phyloP scores from a whole-genome alignment of 257 asterid genomes.

The Gentiana straminea region DNA sequence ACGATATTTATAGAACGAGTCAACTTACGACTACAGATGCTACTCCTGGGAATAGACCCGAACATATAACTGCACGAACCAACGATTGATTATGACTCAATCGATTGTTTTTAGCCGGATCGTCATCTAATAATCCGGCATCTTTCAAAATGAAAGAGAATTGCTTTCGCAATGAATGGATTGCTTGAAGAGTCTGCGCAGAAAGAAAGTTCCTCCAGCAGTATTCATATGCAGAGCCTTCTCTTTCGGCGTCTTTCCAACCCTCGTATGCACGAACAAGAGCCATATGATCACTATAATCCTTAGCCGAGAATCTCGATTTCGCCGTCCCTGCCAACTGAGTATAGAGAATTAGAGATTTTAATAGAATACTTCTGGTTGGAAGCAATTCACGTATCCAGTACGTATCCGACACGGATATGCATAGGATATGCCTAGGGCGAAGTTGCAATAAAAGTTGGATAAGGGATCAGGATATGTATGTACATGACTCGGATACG shows the following conservation, averaged over 20 bases:
- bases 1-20: slow-evolving; percentile 2
- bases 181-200: slow-evolving; percentile 93
- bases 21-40: slow-evolving; percentile 82
- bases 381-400: no score
- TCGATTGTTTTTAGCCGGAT: slow-evolving; percentile 50
- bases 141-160: slow-evolving; percentile 79
- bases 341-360: slow-evolving; percentile 4
- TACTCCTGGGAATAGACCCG: slow-evolving; percentile 94
- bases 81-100: slow-evolving; percentile 84
- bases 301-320: slow-evolving; percentile 97
- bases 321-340: slow-evolving; percentile 95
- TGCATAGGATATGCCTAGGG: no score
- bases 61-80: slow-evolving; percentile 97
- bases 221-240: slow-evolving; percentile 91
- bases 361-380: no score
- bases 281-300: slow-evolving; percentile 99
- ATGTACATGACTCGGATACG: no score
- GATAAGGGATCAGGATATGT: no score
- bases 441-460: no score
- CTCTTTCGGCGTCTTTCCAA: slow-evolving; percentile 99
- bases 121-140: slow-evolving; percentile 66
- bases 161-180: slow-evolving; percentile 92
- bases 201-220: slow-evolving; percentile 98
- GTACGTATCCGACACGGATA: no score
- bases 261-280: slow-evolving; percentile 99